Base-by-base conservation (phyloP, 169 alveolate species). In the Plasmodium chabaudi region DNA sequence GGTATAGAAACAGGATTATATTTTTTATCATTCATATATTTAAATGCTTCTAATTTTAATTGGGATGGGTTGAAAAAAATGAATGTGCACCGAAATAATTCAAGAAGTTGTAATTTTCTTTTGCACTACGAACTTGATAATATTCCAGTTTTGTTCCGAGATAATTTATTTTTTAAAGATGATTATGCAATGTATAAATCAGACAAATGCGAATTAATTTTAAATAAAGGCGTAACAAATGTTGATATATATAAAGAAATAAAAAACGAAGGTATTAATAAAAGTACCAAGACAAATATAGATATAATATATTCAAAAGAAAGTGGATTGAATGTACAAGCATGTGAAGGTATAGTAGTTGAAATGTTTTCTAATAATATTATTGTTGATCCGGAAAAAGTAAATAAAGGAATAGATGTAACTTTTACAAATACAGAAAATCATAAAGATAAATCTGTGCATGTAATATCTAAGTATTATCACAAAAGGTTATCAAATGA, bases 401-500 rank as follows among this genome's bases (percentile, higher is more conserved):
- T 49, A 5, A 64, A 21, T 27, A 53, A 53, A 17, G 9, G 46
- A 19, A 5, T 75, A 10, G 10, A 53, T 7, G 51, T 55, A 34
- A 23, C 88, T 19, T 75, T 47, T 75, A 9, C 71, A 10, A 65
- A 75, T 63, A 21, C 19, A 19, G 88, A 75, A 39, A 75, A 55
- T 47, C 49, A 47, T 68, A 63, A 75, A 49, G 15, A 67, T 4
- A 42, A 25, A 23, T 46, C 88, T 17, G 51, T 74, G 6, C 88
- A n/a, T 13, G 4, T 42, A 3, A 68, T 75, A 13, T 47, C 88
- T 34, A 34, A 47, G 44, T 75, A 61, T 75, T 55, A 39, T 12
- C 1, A 15, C 17, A 34, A 42, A 5, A 53, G 6, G 5, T 63
- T 67, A 63, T 42, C 23, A 17, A 25, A 34, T 34, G 1, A 34